Conservation (phyloP, 1,284 basidiomycete species). For the Anthracocystis setariae region DNA sequence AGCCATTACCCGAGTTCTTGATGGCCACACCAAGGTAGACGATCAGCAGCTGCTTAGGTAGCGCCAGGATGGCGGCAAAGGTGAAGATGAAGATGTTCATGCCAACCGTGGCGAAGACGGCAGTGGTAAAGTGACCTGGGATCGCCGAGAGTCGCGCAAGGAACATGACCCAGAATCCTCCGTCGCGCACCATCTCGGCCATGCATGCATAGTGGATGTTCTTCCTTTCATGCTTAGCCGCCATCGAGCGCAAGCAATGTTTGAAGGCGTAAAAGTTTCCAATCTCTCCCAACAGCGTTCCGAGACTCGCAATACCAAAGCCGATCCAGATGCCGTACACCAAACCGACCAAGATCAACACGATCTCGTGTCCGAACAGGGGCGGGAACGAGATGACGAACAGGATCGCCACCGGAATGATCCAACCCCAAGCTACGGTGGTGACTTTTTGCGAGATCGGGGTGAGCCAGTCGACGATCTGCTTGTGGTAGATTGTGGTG, state of each 20-base stretch:
- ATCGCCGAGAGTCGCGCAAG: conserved; percentile 61
- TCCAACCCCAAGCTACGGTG: conserved; percentile 74
- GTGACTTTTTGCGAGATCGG: conserved; percentile 77
- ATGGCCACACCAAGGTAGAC: conserved; percentile 66
- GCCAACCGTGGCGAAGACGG: conserved; percentile 78
- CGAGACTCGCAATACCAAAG: conserved; percentile 58
- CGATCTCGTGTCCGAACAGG: conserved; percentile 80
- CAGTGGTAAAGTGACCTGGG: conserved; percentile 75
- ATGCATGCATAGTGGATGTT: conserved; percentile 81
- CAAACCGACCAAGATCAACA: conserved; percentile 79
- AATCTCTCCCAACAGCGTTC: conserved; percentile 61
- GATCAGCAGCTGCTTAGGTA: conserved; percentile 74
- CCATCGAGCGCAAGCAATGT: conserved; percentile 74
- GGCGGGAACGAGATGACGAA: conserved; percentile 73
- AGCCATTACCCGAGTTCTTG: conserved; percentile 44
- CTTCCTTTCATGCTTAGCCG: conserved; percentile 77
- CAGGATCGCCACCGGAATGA: conserved; percentile 82
- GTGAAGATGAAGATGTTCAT: conserved; percentile 79
- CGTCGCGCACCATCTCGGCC: conserved; percentile 79
- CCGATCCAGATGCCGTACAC: conserved; percentile 70
- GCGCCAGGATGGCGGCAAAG: conserved; percentile 77
- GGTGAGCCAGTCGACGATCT: conserved; percentile 77
- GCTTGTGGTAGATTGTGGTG: conserved; percentile 75
- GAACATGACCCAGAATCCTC: conserved; percentile 74
- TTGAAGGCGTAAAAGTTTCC: conserved; percentile 72